These are phyloP conservation scores for Apiospora aurea DNA, from an alignment of 2,329 filamentous ascomycete genomes.

Conservation along the genomic window DNA sequence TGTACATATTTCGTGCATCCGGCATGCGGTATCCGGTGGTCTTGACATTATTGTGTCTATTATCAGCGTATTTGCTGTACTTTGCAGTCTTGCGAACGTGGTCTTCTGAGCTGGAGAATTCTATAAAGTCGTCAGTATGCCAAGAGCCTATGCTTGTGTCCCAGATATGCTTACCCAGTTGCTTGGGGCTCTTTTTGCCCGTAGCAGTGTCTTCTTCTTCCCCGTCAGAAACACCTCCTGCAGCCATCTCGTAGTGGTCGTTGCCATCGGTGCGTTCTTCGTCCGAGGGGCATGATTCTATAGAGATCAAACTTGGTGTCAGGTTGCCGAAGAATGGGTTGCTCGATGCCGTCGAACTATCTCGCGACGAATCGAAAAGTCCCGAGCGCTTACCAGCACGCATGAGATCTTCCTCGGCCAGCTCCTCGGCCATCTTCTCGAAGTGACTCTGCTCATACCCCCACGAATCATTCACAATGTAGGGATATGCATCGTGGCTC, in stretches of 20 bases:
- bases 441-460: conserved; percentile 24
- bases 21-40: not conserved
- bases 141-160: not conserved
- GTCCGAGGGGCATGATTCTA: conserved; percentile 38
- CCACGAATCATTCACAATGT: conserved; percentile 31
- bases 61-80: not conserved
- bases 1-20: conserved; percentile 22
- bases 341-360: conserved; percentile 32
- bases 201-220: conserved; percentile 20
- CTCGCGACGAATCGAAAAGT: conserved; percentile 31
- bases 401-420: conserved; percentile 36
- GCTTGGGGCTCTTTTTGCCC: conserved; percentile 25
- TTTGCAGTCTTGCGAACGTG: conserved; percentile 23
- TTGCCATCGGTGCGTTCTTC: conserved; percentile 31
- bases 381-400: conserved; percentile 39
- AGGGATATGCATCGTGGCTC: conserved; percentile 14
- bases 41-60: conserved; percentile 12
- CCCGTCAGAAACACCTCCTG: conserved; percentile 29
- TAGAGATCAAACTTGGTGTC: conserved; percentile 38
- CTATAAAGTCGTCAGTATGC: conserved; percentile 28
- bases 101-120: conserved; percentile 34
- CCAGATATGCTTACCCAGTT: conserved; percentile 34
- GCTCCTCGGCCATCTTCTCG: conserved; percentile 34
- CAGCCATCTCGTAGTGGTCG: conserved; percentile 30
- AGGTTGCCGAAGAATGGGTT: conserved; percentile 31